Base-by-base conservation (phyloP, 192 early-diverging fungal genomes). In the Linnemannia hyalina region DNA sequence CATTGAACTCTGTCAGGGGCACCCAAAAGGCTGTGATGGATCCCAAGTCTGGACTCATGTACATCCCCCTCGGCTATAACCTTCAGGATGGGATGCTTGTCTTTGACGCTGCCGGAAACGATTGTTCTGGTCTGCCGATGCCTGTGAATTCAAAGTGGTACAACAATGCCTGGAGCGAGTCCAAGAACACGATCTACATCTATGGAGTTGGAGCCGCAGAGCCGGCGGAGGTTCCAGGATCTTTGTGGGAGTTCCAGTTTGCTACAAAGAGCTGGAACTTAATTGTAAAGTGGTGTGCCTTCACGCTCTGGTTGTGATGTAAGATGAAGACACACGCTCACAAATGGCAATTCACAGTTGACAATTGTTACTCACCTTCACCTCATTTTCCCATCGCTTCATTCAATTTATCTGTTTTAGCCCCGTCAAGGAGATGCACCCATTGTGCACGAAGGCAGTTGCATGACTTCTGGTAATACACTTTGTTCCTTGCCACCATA, bases 391-490 rank as follows among this genome's bases (percentile, higher is more conserved):
- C 55, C 2, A 13, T 15, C 60, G 15, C 29, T 5, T 8, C 16
- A 18, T 52, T 46, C 44, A 15, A 6, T 0, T 52, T 16, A 0
- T 20, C 18, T 22, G 16, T 22, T 49, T 5, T 52, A 65, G 60
- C 26, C 60, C 16, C 3, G 13, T 32, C n/a, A 32, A 32, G 60
- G 60, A 65, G 26, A 26, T 32, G 2, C 60, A 35, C 60, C 60
- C 26, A 65, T 29, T 65, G 0, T 65, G 60, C 26, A 29, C 11
- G 13, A 20, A 52, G 29, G 26, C 60, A 65, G 15, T 10, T 65
- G 60, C 10, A 65, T 65, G 60, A 65, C 60, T 65, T 65, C 60
- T 13, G 60, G 60, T 65, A 65, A 65, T 52, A 20, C 49, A 52
- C 49, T 3, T 16, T 6, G 18, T 18, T 18, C 16, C 18, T 6